A percentile compares a stretch with the other conserved stretches of the same genome.
phyloP scores from a whole-genome alignment of 306 rosid species.

The Pachyrhizus erosus region DNA sequence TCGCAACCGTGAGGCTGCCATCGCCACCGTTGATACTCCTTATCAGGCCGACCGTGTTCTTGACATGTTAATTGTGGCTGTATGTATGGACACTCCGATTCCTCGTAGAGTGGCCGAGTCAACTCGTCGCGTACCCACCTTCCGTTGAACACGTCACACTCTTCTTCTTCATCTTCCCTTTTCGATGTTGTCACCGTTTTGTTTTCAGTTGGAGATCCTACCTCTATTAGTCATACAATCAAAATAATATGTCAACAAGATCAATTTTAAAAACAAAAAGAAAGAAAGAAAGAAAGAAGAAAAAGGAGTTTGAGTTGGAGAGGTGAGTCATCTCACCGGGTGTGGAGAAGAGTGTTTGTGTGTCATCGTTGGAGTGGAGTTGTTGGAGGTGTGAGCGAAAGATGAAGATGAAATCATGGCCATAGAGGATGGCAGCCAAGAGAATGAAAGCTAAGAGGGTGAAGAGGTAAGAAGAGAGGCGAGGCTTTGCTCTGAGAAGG shows the following conservation, averaged over 20 bases:
- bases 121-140: conserved; percentile 83
- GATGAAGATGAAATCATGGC: conserved; percentile 65
- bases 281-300: background rate
- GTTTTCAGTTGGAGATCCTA: background rate
- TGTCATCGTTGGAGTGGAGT: conserved; percentile 34
- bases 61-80: conserved; percentile 95
- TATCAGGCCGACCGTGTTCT: conserved; percentile 81
- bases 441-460: conserved; percentile 73
- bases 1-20: conserved; percentile 94
- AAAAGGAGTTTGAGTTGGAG: background rate
- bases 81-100: conserved; percentile 94
- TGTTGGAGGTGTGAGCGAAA: conserved; percentile 57
- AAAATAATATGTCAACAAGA: no score
- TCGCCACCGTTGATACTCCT: conserved; percentile 68
- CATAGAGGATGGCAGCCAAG: conserved; percentile 69
- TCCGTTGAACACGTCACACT: conserved; percentile 76
- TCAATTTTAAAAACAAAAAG: no score
- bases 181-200: conserved; percentile 47
- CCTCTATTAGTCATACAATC: background rate
- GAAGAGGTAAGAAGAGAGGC: conserved; percentile 73
- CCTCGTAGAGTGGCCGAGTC: conserved; percentile 81
- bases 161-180: conserved; percentile 46
- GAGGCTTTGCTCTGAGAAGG: conserved; percentile 59
- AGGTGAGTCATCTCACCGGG: conserved; percentile 58
- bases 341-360: conserved; percentile 29